Percentiles rank a stretch among this genome's conserved stretches.
Conservation (phyloP, 75 land plant genomes). For the Selaginella moellendorffii region DNA sequence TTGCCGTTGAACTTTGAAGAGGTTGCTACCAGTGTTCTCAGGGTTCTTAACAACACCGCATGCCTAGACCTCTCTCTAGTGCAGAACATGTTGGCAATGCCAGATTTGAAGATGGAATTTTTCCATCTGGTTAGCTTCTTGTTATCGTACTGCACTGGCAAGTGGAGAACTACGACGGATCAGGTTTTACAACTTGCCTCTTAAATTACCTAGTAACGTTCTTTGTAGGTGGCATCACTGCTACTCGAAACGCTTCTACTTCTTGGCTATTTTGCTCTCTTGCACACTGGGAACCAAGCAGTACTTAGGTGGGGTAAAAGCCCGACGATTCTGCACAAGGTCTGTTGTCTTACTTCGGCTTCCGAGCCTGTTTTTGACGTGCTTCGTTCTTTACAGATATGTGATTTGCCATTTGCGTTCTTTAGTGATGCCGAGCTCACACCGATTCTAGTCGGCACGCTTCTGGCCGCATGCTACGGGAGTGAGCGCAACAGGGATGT, state of each 20-base stretch:
- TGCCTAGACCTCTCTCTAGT: conserved; percentile 46
- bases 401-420: conserved; percentile 88
- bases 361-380: not conserved
- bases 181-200: conserved; percentile 43
- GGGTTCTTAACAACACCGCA: conserved; percentile 78
- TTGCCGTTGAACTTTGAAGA: conserved; percentile 93
- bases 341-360: conserved; percentile 5
- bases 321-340: conserved; percentile 93
- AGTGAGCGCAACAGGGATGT: conserved; percentile 81
- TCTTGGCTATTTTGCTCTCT: conserved; percentile 66
- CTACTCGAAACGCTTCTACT: conserved; percentile 64
- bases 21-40: conserved; percentile 78
- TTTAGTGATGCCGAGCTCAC: conserved; percentile 82
- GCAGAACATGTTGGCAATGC: conserved; percentile 66
- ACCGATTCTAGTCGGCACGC: conserved; percentile 65
- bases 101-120: conserved; percentile 89
- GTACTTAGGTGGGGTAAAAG: conserved; percentile 94
- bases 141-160: conserved; percentile 82
- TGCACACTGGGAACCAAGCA: conserved; percentile 79
- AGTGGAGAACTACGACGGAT: conserved; percentile 67
- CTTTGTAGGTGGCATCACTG: conserved; percentile 54
- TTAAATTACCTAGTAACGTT: not conserved
- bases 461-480: conserved; percentile 71
- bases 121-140: conserved; percentile 92
- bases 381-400: conserved; percentile 37